Conservation (phyloP, 2,329 filamentous ascomycete genomes). For the Venturia carpophila region DNA sequence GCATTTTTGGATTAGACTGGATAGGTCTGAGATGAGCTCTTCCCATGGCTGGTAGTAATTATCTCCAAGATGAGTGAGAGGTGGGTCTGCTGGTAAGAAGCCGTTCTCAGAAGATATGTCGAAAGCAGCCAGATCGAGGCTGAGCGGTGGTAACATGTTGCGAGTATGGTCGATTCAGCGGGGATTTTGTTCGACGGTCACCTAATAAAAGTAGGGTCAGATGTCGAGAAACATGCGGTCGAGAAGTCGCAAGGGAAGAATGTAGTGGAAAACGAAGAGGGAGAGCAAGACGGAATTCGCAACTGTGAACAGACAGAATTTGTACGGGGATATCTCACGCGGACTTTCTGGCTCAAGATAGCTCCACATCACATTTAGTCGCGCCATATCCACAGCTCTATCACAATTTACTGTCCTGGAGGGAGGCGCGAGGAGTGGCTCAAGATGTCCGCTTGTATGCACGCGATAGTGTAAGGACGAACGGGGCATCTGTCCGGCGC, state of each 20-base stretch:
- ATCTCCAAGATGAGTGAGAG: constrained; percentile 65
- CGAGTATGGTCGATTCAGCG: not conserved
- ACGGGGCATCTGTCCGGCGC: not conserved
- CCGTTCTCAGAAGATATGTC: constrained; percentile 49
- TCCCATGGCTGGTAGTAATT: constrained; percentile 89
- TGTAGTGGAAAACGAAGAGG: too few species aligned
- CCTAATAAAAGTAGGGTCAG: not conserved
- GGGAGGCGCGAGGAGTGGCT: not conserved
- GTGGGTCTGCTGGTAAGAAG: constrained; percentile 69
- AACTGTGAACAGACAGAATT: not conserved
- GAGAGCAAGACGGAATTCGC: too few species aligned
- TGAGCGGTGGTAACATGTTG: not conserved
- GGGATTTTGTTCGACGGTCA: too few species aligned
- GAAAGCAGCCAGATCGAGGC: not conserved
- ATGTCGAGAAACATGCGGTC: not conserved
- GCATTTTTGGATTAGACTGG: constrained; percentile 65
- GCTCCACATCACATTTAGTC: not conserved
- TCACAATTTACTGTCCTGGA: not conserved
- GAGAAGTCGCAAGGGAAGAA: not conserved
- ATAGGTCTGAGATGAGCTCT: constrained; percentile 65
- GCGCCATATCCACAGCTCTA: not conserved
- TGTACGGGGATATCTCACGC: not conserved
- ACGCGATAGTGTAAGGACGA: not conserved
- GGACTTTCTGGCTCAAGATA: not conserved
- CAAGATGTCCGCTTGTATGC: not conserved